Evolutionary conservation across 2,329 filamentous ascomycete genomes (phyloP).

Genomic region (Exophiala sp.): DNA sequence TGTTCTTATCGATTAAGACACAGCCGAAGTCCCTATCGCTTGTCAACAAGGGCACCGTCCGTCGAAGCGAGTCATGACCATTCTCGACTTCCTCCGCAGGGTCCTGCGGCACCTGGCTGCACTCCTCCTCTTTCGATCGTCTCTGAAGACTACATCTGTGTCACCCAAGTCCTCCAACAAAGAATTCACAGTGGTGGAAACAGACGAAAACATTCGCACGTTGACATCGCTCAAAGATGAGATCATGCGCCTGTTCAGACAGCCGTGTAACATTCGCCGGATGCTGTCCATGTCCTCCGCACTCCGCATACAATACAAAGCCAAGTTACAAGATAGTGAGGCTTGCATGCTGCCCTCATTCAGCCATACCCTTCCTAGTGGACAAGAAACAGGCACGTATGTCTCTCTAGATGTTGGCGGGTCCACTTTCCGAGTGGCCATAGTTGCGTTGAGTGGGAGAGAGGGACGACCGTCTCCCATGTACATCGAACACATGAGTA

Average conservation of each 20-base stretch:
- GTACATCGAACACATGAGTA: slow-evolving; percentile 54
- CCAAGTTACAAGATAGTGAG: slow-evolving; percentile 53
- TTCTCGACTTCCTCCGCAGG: slow-evolving; percentile 25
- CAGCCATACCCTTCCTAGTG: slow-evolving; percentile 59
- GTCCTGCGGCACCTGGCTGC: slow-evolving; percentile 35
- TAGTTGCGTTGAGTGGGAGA: slow-evolving; percentile 55
- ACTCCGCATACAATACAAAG: slow-evolving; percentile 51
- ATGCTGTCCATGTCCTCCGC: slow-evolving; percentile 44
- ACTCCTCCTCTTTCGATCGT: slow-evolving; percentile 40
- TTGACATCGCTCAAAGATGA: slow-evolving; percentile 34
- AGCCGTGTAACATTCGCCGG: slow-evolving; percentile 31
- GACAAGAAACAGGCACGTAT: slow-evolving; percentile 57
- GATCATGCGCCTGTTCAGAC: slow-evolving; percentile 35
- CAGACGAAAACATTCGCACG: slow-evolving; percentile 25
- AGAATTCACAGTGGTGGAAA: slow-evolving; percentile 19
- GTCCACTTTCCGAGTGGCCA: slow-evolving; percentile 62
- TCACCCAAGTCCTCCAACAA: slow-evolving; percentile 18
- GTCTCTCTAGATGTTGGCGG: slow-evolving; percentile 63
- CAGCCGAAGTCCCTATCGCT: not conserved
- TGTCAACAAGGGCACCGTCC: not conserved
- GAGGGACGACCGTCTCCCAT: slow-evolving; percentile 43
- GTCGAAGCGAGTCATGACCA: slow-evolving; percentile 14
- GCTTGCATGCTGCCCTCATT: slow-evolving; percentile 65
- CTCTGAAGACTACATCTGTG: slow-evolving; percentile 18
- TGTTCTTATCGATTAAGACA: slow-evolving; percentile 13